Conservation (phyloP, 306 rosid genomes). For the Ochetophila trinervis region DNA sequence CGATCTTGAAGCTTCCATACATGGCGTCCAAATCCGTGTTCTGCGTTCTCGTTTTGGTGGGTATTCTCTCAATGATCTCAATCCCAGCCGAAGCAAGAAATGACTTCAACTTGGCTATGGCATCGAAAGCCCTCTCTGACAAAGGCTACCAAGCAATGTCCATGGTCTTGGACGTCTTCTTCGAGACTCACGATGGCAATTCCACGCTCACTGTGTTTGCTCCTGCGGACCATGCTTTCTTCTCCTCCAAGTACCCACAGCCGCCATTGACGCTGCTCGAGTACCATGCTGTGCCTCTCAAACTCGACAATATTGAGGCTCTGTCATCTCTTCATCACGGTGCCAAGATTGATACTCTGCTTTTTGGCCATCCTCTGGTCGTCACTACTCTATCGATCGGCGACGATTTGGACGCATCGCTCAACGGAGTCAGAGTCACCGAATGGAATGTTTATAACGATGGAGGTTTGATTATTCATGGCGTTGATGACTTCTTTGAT, state of each 20-base stretch:
- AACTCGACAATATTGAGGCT: not conserved
- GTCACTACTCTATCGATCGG: not conserved
- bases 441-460: not conserved
- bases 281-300: not conserved
- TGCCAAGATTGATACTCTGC: slow-evolving; percentile 12
- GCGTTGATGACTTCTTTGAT: not conserved
- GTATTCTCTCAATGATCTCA: too few species aligned
- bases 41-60: too few species aligned
- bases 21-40: too few species aligned
- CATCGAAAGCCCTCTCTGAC: not conserved
- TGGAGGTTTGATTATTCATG: not conserved
- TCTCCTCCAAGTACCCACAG: slow-evolving; percentile 6
- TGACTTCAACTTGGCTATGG: not conserved
- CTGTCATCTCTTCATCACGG: not conserved
- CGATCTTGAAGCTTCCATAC: too few species aligned
- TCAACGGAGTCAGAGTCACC: not conserved
- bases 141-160: not conserved
- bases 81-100: too few species aligned
- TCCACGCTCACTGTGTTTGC: slow-evolving; percentile 8
- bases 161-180: not conserved
- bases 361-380: slow-evolving; percentile 1
- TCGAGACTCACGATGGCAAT: not conserved
- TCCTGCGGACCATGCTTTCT: slow-evolving; percentile 11
- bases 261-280: slow-evolving; percentile 1
- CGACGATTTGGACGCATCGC: not conserved